phyloP scores from a whole-genome alignment of 345 rosid genomes.

The Angophora floribunda region DNA sequence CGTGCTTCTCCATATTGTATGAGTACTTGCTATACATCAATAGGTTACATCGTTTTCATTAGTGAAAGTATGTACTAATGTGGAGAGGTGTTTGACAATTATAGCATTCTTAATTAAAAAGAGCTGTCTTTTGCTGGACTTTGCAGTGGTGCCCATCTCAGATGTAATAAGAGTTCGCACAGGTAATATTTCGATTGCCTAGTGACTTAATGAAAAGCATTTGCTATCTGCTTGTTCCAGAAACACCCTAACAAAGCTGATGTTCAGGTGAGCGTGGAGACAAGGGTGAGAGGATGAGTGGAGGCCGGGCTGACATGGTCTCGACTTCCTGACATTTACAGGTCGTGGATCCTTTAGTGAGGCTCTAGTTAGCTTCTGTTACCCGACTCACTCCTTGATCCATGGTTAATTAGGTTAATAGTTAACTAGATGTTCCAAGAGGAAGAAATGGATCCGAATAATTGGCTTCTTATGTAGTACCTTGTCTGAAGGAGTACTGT shows the following conservation, averaged over 20 bases:
- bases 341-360: neutral
- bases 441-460: neutral
- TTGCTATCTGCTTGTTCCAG: neutral
- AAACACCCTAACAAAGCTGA: neutral
- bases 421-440: neutral
- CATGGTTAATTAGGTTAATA: neutral
- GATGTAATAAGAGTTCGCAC: constrained; percentile 79
- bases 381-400: neutral
- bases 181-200: constrained; percentile 20
- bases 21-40: neutral
- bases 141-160: constrained; percentile 66
- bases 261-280: constrained; percentile 82
- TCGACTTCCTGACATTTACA: neutral
- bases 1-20: neutral
- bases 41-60: neutral
- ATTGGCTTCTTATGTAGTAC: neutral
- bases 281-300: constrained; percentile 76
- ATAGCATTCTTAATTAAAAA: neutral
- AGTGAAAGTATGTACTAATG: neutral
- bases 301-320: constrained; percentile 46
- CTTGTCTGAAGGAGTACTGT: neutral
- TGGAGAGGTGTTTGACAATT: neutral
- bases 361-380: neutral
- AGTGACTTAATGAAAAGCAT: neutral
- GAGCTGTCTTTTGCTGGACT: constrained; percentile 2